Evolutionary conservation across 106 monocot genomes (phyloP), one percentile per base, ranked within the genome.

Genomic region (Posidonia australis): DNA sequence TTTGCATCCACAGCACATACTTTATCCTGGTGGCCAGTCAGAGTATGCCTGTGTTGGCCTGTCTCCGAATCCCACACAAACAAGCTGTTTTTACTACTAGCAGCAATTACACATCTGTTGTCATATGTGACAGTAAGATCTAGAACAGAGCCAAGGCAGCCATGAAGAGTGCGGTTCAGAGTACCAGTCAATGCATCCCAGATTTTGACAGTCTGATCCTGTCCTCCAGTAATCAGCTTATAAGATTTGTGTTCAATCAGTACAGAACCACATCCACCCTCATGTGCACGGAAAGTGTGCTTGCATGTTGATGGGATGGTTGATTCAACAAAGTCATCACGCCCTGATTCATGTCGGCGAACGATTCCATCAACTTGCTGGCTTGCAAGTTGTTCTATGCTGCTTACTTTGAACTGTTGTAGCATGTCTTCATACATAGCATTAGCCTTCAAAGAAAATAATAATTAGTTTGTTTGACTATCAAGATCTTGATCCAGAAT

Each of bases 401-500:
- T 77, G 70, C 72, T 67, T 10, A 82, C 64, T 46, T 77, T 83
- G 9, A 78, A 44, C 27, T 68, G 81, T 30, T 76, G 66, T 66
- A 90, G 64, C 90, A 96, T 84, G 52, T 90, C 90, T 49, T 96
- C 84, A 58, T 90, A 96, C 78, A 96, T 78, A 18, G 80, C 64
- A 69, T 90, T 90, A 9, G 70, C 78, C 96, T 96, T 68, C 13
- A 71, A 71, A 26, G 21, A 42, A 57, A 57, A 27, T 25, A 28
- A 27, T 25, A 14, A 14, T n/a, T n/a, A 57, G 13, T 9, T 10
- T 57, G 14, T 57, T 17, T 10, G 14, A 27, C 14, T 57, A 28
- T 26, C 26, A 27, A 25, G 26, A 57, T 0, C 16, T 13, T 27
- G 1, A 27, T 57, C 57, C 57, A 26, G 13, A n/a, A 17, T 49